Base-by-base conservation (phyloP, 495 filamentous ascomycete species). In the Podospora comata region DNA sequence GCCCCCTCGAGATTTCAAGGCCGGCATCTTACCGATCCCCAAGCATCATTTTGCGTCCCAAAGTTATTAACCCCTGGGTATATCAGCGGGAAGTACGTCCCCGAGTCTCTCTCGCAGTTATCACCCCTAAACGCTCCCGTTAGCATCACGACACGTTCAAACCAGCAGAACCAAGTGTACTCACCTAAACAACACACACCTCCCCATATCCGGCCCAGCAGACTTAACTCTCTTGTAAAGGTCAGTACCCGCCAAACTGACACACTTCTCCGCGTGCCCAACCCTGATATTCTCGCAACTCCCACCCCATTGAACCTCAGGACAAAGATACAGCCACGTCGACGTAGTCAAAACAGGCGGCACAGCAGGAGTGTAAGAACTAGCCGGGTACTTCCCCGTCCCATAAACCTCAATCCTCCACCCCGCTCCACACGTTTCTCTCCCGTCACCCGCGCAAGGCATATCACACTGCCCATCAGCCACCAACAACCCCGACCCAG, bases 381-480 rank as follows among this genome's bases (percentile, higher is more conserved):
- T 48, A 48, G 39, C 6, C 9, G 39, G 39, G 39, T 48, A 48
- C 2, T 48, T 48, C 9, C 13, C 39, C 2, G 55, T 58, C n/a
- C 23, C 55, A n/a, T 58, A 58, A 5, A 58, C 55, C 55, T 58
- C 55, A 7, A 58, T 26, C 55, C 55, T 19, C 55, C 55, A 58
- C n/a, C n/a, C 55, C 23, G 55, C 55, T 19, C 68, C 68, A 65
- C 68, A 70, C 3, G 32, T 4, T 59, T 63, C 34, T 19, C 15
- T 23, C 13, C n/a, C 39, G 60, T 70, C 54, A n/a, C 68, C 68
- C 2, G 15, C 30, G 34, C 68, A 70, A 5, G 53, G 30, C 20
- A 63, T 59, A 9, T 26, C 59, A 64, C 68, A 70, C 32, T 58
- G 60, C n/a, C 19, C 54, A 4, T 67, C 65, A 15, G 48, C 34